Evolutionary conservation across 371 early-diverging fungal genomes (phyloP).

Genomic region (Catenaria anguillulae): DNA sequence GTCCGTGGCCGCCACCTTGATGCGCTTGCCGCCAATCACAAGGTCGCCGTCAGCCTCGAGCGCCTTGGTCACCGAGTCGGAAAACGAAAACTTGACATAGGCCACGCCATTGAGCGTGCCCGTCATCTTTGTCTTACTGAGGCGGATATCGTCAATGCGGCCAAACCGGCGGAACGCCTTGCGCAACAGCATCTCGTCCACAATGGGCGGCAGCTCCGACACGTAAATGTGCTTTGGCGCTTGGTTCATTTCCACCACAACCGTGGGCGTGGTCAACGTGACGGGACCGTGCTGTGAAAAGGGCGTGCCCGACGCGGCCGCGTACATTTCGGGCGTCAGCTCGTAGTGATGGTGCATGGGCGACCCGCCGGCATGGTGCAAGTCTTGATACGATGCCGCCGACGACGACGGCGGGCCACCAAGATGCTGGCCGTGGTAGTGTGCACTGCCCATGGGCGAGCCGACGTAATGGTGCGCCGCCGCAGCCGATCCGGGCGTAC

Average conservation of each 20-base stretch:
- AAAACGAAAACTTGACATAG: not conserved
- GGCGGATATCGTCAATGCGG: not conserved
- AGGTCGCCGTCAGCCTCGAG: not conserved
- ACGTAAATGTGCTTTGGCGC: not conserved
- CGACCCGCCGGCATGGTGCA: no score
- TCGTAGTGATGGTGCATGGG: no score
- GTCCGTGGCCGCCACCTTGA: slow-evolving; percentile 1
- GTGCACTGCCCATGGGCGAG: no score
- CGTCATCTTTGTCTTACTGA: not conserved
- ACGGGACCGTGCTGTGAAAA: no score
- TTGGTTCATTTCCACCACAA: not conserved
- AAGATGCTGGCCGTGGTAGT: no score
- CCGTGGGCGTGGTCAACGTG: not conserved
- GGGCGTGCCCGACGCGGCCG: no score
- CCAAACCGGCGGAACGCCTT: not conserved
- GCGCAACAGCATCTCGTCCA: not conserved
- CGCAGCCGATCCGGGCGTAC: no score
- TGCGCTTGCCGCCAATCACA: not conserved
- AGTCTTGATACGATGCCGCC: no score
- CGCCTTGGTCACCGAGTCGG: not conserved
- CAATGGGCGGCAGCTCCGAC: not conserved
- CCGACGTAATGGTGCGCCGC: no score
- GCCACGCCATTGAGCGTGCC: not conserved
- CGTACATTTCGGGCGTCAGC: no score
- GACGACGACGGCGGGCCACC: no score